These are phyloP conservation scores for Kalmanozyma brasiliensis DNA, from an alignment of 1,284 basidiomycete species.

Conservation along the genomic window DNA sequence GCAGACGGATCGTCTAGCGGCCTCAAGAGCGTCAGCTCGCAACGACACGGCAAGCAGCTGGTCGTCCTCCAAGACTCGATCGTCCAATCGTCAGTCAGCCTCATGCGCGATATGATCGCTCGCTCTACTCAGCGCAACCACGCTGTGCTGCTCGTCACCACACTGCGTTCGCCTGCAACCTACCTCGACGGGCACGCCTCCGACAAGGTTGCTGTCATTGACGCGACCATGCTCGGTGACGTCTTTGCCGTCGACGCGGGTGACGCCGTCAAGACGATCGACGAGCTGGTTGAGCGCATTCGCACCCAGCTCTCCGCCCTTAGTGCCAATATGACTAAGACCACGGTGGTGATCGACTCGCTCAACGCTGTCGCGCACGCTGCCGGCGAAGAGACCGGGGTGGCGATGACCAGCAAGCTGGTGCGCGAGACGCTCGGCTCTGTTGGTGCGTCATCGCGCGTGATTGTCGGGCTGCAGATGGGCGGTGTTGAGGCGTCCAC, in stretches of 20 bases:
- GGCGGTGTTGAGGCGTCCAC: conserved; percentile 23
- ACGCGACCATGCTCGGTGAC: conserved; percentile 27
- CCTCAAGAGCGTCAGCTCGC: conserved; percentile 25
- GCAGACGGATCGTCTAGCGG: conserved; percentile 21
- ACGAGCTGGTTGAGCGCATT: conserved; percentile 15
- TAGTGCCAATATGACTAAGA: conserved; percentile 13
- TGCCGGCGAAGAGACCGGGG: background rate
- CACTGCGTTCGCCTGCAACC: conserved; percentile 18
- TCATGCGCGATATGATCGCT: conserved; percentile 48
- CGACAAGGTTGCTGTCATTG: conserved; percentile 12
- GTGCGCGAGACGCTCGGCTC: conserved; percentile 22
- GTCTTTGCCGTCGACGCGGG: conserved; percentile 9
- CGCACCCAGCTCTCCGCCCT: conserved; percentile 1
- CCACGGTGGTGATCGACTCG: conserved; percentile 53
- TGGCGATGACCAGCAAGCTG: conserved; percentile 17
- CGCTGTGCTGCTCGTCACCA: conserved; percentile 27
- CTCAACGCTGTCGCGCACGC: conserved; percentile 47
- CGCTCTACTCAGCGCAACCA: conserved; percentile 25
- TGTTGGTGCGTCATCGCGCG: conserved; percentile 37
- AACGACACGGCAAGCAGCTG: conserved; percentile 52
- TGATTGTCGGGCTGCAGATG: conserved; percentile 43
- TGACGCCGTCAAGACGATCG: conserved; percentile 7
- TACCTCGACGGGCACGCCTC: conserved; percentile 28
- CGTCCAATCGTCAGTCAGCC: conserved; percentile 40
- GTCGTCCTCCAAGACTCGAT: conserved; percentile 54